These are phyloP conservation scores for Phytophthora tubulina DNA, from an alignment of 352 stramenopile species.

Conservation along the genomic window DNA sequence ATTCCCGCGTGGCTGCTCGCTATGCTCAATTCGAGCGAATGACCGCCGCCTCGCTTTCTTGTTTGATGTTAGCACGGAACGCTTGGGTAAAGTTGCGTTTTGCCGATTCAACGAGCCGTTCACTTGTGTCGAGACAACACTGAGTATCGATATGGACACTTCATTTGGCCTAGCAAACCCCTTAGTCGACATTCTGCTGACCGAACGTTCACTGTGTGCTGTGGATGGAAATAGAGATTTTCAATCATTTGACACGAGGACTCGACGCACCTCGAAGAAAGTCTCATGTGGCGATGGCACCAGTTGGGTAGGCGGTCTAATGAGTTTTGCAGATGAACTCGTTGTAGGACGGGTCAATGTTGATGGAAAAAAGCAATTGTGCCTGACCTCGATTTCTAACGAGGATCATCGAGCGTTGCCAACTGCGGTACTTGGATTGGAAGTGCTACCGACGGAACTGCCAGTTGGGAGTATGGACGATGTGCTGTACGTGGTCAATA, in stretches of 20 bases:
- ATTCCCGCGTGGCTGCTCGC: constrained; percentile 23
- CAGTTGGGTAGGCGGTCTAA: constrained; percentile 27
- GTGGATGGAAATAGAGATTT: constrained; percentile 25
- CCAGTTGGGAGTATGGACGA: constrained; percentile 29
- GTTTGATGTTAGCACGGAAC: neutral
- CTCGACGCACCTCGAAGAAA: constrained; percentile 34
- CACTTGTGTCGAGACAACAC: constrained; percentile 21
- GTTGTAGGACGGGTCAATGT: constrained; percentile 21
- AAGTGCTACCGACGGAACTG: neutral
- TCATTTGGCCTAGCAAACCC: constrained; percentile 21
- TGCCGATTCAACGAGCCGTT: constrained; percentile 40
- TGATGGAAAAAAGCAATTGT: constrained; percentile 3
- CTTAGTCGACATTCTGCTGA: constrained; percentile 31
- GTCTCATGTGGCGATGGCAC: neutral
- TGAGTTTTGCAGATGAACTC: constrained; percentile 39
- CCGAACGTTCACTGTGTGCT: constrained; percentile 29
- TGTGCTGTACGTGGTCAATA: constrained; percentile 45
- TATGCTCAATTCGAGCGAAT: constrained; percentile 32
- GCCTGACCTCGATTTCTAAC: constrained; percentile 29
- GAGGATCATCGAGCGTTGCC: constrained; percentile 51
- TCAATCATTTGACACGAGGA: constrained; percentile 37
- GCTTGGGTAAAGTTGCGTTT: constrained; percentile 28
- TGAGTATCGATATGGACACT: constrained; percentile 18
- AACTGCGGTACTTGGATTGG: neutral
- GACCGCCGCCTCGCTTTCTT: constrained; percentile 32